These are phyloP conservation scores for Yamadazyma siamensis DNA, from an alignment of 1,139 yeast genomes.

Conservation along the genomic window DNA sequence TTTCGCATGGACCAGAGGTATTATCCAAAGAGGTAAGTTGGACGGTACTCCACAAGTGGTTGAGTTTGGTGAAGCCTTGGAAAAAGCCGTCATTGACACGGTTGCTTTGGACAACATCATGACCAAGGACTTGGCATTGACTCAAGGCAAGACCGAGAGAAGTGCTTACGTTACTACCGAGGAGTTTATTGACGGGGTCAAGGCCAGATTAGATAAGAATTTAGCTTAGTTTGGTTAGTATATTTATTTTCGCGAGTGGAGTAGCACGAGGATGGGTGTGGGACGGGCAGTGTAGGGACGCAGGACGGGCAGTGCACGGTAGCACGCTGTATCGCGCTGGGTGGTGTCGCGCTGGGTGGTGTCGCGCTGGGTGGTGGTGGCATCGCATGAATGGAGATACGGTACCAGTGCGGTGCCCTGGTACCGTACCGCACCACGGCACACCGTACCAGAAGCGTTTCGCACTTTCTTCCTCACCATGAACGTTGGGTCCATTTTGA, in stretches of 20 bases:
- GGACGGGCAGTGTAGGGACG: too few relatives aligned
- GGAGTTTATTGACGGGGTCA: conserved; percentile 70
- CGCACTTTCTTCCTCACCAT: conserved; percentile 14
- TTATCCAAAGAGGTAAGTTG: conserved; percentile 74
- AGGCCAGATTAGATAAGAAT: conserved; percentile 10
- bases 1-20: conserved; percentile 85
- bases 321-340: too few relatives aligned
- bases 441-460: too few relatives aligned
- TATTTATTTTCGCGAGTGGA: too few relatives aligned
- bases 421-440: too few relatives aligned
- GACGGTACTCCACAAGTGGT: conserved; percentile 71
- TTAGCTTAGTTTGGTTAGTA: conserved; percentile 3
- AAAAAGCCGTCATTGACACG: conserved; percentile 66
- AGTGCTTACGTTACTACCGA: conserved; percentile 69
- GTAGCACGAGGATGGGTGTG: too few relatives aligned
- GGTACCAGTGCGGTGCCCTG: too few relatives aligned
- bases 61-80: conserved; percentile 62
- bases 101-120: conserved; percentile 74
- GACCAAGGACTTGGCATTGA: conserved; percentile 82
- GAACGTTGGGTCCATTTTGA: conserved; percentile 49
- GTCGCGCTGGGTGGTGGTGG: too few relatives aligned
- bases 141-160: conserved; percentile 65
- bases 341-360: too few relatives aligned
- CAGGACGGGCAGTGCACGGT: too few relatives aligned
- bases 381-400: too few relatives aligned